Base-by-base conservation (phyloP, 768 basidiomycete genomes). In the Coprinopsis marcescibilis region DNA sequence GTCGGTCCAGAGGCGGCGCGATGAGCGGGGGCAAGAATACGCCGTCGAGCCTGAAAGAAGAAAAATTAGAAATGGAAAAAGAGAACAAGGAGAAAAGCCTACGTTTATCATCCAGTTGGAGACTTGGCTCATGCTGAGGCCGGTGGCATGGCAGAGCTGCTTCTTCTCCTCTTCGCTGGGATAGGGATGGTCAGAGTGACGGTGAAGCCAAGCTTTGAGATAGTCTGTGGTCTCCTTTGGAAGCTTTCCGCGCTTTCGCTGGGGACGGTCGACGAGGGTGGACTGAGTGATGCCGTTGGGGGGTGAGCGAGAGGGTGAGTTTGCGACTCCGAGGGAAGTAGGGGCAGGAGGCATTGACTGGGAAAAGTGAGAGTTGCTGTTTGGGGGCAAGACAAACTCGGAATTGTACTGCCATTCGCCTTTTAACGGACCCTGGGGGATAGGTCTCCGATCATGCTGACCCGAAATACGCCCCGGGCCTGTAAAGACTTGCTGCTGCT, bases 81-180 rank as follows among this genome's bases (percentile, higher is more conserved):
- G 39, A 34, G 46, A 15, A 45, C 23, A 21, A 19, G 32, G 39
- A 27, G 40, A 30, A 42, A 50, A 6, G 71, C 65, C 48, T 34
- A 74, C 89, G 56, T 91, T 91, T 59, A 91, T 91, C 89, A 91
- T 91, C 89, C 89, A 91, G 62, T 91, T 91, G 43, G 86, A 89
- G 0, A 91, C 87, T 64, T 92, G 89, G 65, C 76, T 80, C 87
- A 91, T 91, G 68, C 82, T 87, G 52, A 92, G 68, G 20, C 87
- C 87, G 1, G 89, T 92, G 32, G 85, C 85, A 56, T 85, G 79
- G 64, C 89, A 91, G 54, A 92, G 68, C 60, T 87, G 85, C 59
- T 90, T 90, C 68, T 92, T 92, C 73, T 91, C 89, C 52, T 90
- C 87, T 62, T 92, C 89, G 55, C 80, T 83, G 25, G 89, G 89